Base-by-base conservation (phyloP, 1,284 basidiomycete species). In the Thecaphora frezii region DNA sequence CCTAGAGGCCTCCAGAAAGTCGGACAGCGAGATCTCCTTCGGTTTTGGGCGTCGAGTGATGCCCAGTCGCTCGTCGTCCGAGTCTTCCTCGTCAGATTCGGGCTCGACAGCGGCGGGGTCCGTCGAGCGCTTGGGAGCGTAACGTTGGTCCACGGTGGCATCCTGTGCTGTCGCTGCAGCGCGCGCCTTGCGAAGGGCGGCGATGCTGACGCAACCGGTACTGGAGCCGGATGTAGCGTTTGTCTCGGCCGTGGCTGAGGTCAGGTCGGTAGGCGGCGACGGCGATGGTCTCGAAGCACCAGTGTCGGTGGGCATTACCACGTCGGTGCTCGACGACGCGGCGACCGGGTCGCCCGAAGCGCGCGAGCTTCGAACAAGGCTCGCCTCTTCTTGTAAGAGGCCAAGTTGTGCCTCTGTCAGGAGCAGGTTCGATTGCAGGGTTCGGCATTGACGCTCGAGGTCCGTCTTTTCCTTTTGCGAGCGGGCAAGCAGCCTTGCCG, bases 1-100 rank as follows among this genome's bases (percentile, higher is more conserved):
- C 19, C 64, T 55, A 14, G 52, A 56, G 16, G 58, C 55, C 30
- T 66, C 55, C 41, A 66, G 53, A 30, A 66, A 66, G 46, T 66
- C 64, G 37, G 45, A 37, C 51, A 66, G 51, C 24, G 53, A 58
- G 2, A 66, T 52, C 28, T 62, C 58, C 19, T 41, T 41, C 10
- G 48, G 42, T 2, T 18, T 28, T 30, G 26, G 39, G 19, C 48
- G 48, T 1, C 54, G 51, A 16, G 46, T 50, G 50, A 55, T 50
- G 38, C 54, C 54, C 23, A 58, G 56, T 2, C 40, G 44, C 33
- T 54, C 51, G 1, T 64, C 61, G 10, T 58, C 50, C 52, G 1
- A 28, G 13, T 28, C 28, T 13, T 58, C 61, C n/a, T 55, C 47
- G 24, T 51, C 56, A 5, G 46, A 38, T n/a, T 48, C 43, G 13